Evolutionary conservation across 495 filamentous ascomycete genomes (phyloP), one percentile per base, ranked within the genome.

Genomic region (Xylaria intraflava): DNA sequence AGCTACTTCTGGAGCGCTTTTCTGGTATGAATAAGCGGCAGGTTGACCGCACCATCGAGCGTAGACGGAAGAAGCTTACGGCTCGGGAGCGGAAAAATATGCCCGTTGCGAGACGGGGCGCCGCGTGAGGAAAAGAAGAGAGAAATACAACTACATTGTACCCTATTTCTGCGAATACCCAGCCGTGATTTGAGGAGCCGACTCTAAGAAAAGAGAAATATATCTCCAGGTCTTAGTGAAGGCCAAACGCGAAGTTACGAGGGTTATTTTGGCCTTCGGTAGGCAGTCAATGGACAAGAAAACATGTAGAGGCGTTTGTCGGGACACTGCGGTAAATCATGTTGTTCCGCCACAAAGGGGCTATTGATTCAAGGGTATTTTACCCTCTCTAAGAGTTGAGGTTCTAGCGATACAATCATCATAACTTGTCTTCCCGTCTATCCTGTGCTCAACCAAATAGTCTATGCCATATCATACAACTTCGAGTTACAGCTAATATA

Each of bases 1-100:
- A 83, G 65, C 74, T 89, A 26, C 70, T 95, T 53, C 68, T 87
- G 56, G 84, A 95, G 61, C 83, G 85, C 67, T 96, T 86, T 62
- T 74, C 80, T 56, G 81, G 78, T 49, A 82, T 97, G 81, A 89
- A 85, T 72, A 84, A 83, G 45, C 84, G 83, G 71, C 83, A 96
- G 68, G 77, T 89, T 39, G 84, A 90, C 33, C 85, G 81, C 68
- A 83, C 81, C 14, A 82, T 96, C 55, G 89, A 93, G 77, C 75
- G 86, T 62, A 78, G 86, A 61, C 70, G 90, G 65, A 94, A 93
- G 83, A 95, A 93, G 85, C 68, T 83, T 17, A 79, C 85, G 24
- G 73, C 79, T 0, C 89, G 82, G 75, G 90, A 95, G 80, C 85
- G 82, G 72, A 91, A 83, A 78, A 73, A 79, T 53, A 80, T 92